Percentiles rank a stretch among this genome's conserved stretches.
Conservation (phyloP, 495 filamentous ascomycete genomes). For the Xylaria bambusicola region DNA sequence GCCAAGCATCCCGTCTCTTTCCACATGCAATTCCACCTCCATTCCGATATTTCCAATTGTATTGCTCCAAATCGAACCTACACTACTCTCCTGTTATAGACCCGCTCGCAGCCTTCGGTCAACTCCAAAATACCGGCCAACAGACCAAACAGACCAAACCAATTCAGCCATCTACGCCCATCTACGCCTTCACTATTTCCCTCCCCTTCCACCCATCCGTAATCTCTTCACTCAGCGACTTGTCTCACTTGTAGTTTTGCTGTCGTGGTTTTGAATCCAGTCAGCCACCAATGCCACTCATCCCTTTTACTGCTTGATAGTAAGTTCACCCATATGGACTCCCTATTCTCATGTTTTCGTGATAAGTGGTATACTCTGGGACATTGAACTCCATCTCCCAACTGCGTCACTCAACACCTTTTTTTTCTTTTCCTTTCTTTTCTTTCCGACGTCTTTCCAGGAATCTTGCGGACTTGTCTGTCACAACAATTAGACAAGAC, state of each 20-base stretch:
- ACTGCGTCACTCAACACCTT: too few species aligned
- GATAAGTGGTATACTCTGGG: background rate
- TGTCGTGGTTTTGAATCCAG: background rate
- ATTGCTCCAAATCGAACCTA: slow-evolving; percentile 8
- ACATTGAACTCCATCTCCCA: too few species aligned
- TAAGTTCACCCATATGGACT: slow-evolving; percentile 1
- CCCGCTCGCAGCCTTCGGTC: slow-evolving; percentile 5
- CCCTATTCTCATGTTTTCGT: background rate
- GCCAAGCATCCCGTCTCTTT: slow-evolving; percentile 15
- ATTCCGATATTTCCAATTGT: background rate
- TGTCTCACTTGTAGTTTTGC: background rate
- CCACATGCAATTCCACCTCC: slow-evolving; percentile 7
- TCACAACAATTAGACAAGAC: background rate
- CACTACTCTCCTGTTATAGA: background rate
- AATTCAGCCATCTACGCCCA: background rate
- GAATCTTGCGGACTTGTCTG: too few species aligned
- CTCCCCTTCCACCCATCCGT: background rate
- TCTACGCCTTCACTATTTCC: background rate
- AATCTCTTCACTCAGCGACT: background rate
- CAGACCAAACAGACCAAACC: background rate
- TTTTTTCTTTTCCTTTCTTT: too few species aligned
- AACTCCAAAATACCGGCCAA: background rate
- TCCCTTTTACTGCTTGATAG: background rate
- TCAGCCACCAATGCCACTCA: slow-evolving; percentile 9
- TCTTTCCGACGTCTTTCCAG: too few species aligned